These are phyloP conservation scores for Agrocybe praecox DNA, from an alignment of 768 basidiomycete genomes.

Conservation along the genomic window DNA sequence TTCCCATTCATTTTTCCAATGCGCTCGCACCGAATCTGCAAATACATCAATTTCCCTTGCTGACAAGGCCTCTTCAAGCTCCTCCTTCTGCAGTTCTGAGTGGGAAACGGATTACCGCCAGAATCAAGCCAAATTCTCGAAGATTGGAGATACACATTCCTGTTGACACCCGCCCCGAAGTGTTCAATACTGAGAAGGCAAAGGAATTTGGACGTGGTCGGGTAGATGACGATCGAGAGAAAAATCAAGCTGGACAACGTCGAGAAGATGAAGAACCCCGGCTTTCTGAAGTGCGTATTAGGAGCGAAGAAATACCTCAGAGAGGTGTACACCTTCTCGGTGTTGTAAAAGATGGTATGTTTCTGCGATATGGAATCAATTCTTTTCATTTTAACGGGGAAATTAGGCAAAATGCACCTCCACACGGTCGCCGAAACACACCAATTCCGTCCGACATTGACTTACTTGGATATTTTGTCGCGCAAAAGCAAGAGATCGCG, in stretches of 20 bases:
- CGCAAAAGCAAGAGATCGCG: slow-evolving; percentile 59
- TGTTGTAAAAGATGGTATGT: slow-evolving; percentile 68
- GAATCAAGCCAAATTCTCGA: slow-evolving; percentile 63
- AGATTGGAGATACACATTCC: slow-evolving; percentile 81
- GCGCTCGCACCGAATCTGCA: slow-evolving; percentile 64
- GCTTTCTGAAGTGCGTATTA: slow-evolving; percentile 69
- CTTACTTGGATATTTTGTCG: slow-evolving; percentile 75
- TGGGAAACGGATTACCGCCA: slow-evolving; percentile 78
- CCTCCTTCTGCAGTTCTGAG: slow-evolving; percentile 74
- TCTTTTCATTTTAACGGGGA: slow-evolving; percentile 1
- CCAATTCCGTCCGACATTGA: slow-evolving; percentile 81
- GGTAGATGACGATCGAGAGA: slow-evolving; percentile 76
- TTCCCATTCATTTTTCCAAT: slow-evolving; percentile 77
- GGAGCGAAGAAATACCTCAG: slow-evolving; percentile 71
- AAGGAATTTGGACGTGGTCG: slow-evolving; percentile 67
- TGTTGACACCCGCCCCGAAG: slow-evolving; percentile 76
- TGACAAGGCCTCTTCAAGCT: slow-evolving; percentile 70
- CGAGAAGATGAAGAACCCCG: slow-evolving; percentile 59
- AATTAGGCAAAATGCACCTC: slow-evolving; percentile 68
- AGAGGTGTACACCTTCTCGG: slow-evolving; percentile 76
- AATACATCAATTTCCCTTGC: slow-evolving; percentile 80
- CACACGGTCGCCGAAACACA: slow-evolving; percentile 80
- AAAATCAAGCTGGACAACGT: slow-evolving; percentile 58
- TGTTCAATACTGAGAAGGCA: slow-evolving; percentile 77
- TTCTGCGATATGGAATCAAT: not conserved